Evolutionary conservation across 768 basidiomycete genomes (phyloP).

Genomic region (Pleurotus cornucopiae): DNA sequence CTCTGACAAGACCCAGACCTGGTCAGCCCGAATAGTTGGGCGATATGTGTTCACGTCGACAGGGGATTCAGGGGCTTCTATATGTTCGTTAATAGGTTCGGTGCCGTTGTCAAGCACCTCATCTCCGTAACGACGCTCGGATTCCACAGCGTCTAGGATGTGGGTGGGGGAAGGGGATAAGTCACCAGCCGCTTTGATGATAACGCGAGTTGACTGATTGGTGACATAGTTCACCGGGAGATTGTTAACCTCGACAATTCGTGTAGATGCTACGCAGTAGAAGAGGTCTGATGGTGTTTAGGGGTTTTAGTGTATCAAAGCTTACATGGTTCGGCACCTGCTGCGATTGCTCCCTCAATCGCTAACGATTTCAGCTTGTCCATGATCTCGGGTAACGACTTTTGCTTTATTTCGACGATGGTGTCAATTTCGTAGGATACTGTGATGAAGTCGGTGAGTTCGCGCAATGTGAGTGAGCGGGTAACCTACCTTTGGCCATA

Average conservation of each 20-base stretch:
- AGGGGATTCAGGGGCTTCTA: constrained; percentile 9
- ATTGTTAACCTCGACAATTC: constrained; percentile 48
- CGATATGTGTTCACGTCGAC: constrained; percentile 29
- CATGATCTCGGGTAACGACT: constrained; percentile 19
- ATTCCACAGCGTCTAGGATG: constrained; percentile 5
- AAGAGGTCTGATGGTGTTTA: neutral
- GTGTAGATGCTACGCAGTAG: constrained; percentile 7
- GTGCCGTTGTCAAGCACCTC: constrained; percentile 14
- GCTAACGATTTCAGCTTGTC: constrained; percentile 33
- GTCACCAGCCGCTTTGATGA: constrained; percentile 61
- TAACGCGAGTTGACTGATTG: constrained; percentile 47
- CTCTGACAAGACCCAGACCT: constrained; percentile 43
- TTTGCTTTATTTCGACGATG: constrained; percentile 11
- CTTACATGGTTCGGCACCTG: constrained; percentile 38
- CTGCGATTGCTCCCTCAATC: constrained; percentile 36
- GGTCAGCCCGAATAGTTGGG: constrained; percentile 27
- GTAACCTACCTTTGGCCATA: neutral
- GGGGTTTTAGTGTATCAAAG: neutral
- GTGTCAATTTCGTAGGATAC: constrained; percentile 35
- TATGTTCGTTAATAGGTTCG: constrained; percentile 14
- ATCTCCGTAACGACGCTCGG: constrained; percentile 6
- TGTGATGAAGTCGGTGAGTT: neutral
- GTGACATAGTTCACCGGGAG: constrained; percentile 35
- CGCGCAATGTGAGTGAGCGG: too few species aligned
- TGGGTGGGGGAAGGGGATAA: constrained; percentile 17